Evolutionary conservation across 1,284 basidiomycete genomes (phyloP).

Genomic region (Xerocomus nothofagi): DNA sequence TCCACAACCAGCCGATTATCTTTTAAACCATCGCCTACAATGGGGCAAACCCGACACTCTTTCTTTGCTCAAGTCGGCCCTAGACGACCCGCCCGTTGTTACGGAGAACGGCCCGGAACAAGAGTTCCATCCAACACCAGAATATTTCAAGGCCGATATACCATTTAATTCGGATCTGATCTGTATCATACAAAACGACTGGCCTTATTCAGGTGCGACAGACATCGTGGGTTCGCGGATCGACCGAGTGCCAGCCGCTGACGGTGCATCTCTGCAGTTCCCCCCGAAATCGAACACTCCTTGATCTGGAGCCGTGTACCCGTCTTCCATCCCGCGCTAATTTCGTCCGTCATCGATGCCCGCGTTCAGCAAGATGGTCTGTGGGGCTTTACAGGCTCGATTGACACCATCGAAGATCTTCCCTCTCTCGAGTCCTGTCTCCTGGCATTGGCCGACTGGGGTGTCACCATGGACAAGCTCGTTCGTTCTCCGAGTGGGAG

Average conservation of each 20-base stretch:
- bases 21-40: slow-evolving; percentile 61
- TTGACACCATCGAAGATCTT: slow-evolving; percentile 57
- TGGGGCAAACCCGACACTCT: slow-evolving; percentile 71
- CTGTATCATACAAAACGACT: slow-evolving; percentile 78
- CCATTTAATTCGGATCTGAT: slow-evolving; percentile 49
- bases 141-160: slow-evolving; percentile 65
- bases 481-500: slow-evolving; percentile 43
- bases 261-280: slow-evolving; percentile 46
- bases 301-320: slow-evolving; percentile 76
- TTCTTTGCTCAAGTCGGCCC: slow-evolving; percentile 50
- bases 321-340: slow-evolving; percentile 56
- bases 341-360: slow-evolving; percentile 45
- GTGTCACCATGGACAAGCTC: slow-evolving; percentile 59
- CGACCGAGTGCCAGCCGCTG: background rate
- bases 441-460: slow-evolving; percentile 67
- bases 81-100: slow-evolving; percentile 30
- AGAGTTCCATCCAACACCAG: slow-evolving; percentile 34
- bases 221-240: background rate
- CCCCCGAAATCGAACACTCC: slow-evolving; percentile 69
- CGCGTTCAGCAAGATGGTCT: slow-evolving; percentile 64
- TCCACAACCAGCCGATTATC: slow-evolving; percentile 57
- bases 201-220: slow-evolving; percentile 73
- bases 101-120: slow-evolving; percentile 7
- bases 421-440: slow-evolving; percentile 62
- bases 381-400: slow-evolving; percentile 81